phyloP scores from a whole-genome alignment of 108 stramenopile genomes.

The Ochromonas danica region DNA sequence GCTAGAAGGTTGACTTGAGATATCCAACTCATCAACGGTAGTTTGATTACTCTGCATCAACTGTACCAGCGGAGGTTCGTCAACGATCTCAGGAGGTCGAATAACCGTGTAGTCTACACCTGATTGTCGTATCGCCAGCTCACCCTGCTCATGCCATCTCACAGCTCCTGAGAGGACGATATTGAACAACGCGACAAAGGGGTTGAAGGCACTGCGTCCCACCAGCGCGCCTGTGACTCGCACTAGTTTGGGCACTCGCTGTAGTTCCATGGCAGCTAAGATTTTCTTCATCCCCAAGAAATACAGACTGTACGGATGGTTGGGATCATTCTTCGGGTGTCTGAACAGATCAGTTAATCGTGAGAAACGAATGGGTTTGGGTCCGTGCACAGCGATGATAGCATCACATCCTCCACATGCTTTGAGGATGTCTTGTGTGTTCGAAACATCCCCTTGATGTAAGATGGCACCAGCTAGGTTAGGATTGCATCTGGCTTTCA shows the following conservation, averaged over 20 bases:
- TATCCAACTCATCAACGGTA: too few relatives aligned
- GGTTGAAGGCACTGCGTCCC: conserved; percentile 46
- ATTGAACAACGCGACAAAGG: conserved; percentile 41
- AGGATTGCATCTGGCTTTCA: not conserved
- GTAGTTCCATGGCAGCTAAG: conserved; percentile 41
- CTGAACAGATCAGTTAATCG: not conserved
- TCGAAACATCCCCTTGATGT: not conserved
- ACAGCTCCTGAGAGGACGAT: conserved; percentile 36
- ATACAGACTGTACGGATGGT: conserved; percentile 47
- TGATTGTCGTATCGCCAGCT: conserved; percentile 22
- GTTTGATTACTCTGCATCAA: too few relatives aligned
- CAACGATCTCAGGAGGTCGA: not conserved
- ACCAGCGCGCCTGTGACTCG: conserved; percentile 44
- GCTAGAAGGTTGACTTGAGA: too few relatives aligned
- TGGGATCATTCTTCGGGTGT: not conserved
- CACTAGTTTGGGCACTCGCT: conserved; percentile 38
- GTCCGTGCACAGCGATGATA: not conserved
- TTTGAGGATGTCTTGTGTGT: not conserved
- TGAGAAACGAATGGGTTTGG: not conserved
- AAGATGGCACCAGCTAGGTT: conserved; percentile 3
- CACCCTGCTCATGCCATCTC: conserved; percentile 28
- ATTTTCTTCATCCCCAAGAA: conserved; percentile 46
- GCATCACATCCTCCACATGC: not conserved
- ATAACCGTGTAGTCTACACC: conserved; percentile 40
- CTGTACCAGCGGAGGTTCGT: too few relatives aligned